These are phyloP conservation scores for Salisapilia sapeloensis DNA, from an alignment of 352 stramenopile genomes.

Conservation along the genomic window DNA sequence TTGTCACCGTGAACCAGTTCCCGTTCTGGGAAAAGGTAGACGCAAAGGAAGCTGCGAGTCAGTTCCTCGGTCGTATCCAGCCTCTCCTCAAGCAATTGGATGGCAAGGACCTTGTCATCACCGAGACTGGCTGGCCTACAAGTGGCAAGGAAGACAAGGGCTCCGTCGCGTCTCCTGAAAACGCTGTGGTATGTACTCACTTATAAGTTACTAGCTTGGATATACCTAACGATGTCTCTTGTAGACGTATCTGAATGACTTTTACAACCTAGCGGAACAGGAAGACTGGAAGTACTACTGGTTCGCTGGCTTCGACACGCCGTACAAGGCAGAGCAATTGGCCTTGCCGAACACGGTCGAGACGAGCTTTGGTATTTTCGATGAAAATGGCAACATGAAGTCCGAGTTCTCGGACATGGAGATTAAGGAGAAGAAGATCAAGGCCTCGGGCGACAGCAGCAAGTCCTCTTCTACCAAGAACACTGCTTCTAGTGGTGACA, in stretches of 20 bases:
- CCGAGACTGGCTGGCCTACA: conserved; percentile 66
- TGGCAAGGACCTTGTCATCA: conserved; percentile 65
- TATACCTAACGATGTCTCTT: background rate
- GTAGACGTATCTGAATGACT: conserved; percentile 64
- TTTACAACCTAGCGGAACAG: conserved; percentile 36
- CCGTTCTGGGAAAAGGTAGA: conserved; percentile 68
- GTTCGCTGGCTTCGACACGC: conserved; percentile 71
- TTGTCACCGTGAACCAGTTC: conserved; percentile 77
- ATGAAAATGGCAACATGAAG: conserved; percentile 46
- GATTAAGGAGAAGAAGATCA: conserved; percentile 1
- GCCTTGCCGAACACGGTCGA: conserved; percentile 40
- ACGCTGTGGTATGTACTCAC: conserved; percentile 16
- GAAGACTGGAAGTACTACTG: conserved; percentile 80
- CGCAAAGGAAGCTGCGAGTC: conserved; percentile 24
- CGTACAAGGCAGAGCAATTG: conserved; percentile 45
- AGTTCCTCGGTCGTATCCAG: conserved; percentile 66
- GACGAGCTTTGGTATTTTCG: conserved; percentile 63
- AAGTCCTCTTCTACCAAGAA: too few species aligned
- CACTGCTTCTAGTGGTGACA: too few species aligned
- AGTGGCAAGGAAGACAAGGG: conserved; percentile 39
- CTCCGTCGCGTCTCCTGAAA: conserved; percentile 32
- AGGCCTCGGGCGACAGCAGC: too few species aligned
- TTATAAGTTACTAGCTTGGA: background rate
- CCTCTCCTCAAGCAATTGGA: conserved; percentile 38
- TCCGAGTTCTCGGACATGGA: conserved; percentile 17